Base-by-base conservation (phyloP, 2,329 filamentous ascomycete species). In the Cadophora sp. region DNA sequence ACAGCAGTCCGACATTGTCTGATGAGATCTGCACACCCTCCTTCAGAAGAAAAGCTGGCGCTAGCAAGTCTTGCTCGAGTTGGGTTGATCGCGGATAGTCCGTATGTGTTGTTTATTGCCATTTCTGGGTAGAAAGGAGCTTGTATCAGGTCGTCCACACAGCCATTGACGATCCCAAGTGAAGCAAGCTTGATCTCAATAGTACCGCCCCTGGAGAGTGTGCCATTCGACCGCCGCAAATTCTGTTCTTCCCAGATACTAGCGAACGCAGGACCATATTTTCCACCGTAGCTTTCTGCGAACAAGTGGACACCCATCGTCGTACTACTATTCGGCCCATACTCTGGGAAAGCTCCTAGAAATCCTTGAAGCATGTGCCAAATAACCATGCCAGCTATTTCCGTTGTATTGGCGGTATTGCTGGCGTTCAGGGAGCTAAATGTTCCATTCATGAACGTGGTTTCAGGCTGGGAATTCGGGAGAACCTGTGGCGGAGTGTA, bases 141-240 rank as follows among this genome's bases (percentile, higher is more conserved):
- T 78, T 93, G 89, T 0, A 88, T 82, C 34, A 88, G 77, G 72
- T 86, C 83, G 74, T 94, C 92, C 43, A 93, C 81, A 71, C 90
- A 87, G 14, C 90, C 91, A 76, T 93, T 92, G 67, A 92, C 81
- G 67, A 94, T 91, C 26, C 91, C 90, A 0, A 93, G 79, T 0
- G 90, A 87, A 16, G 81, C 81, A 9, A 93, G 81, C 64, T 86
- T 84, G 60, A 92, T 86, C 34, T 87, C 83, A 12, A 90, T 79
- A 1, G 86, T 89, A 43, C 79, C 81, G 68, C 85, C 84, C 22
- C 76, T 78, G 9, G 83, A 77, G 1, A 87, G 67, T 1, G 82
- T 77, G 3, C 87, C 85, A 65, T 82, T 85, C n/a, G 77, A 75
- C 16, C 86, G 84, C 63, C 81, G 81, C 22, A 80, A 76, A 72